Conservation (phyloP, 345 rosid genomes). For the Pugionium dolabratum region DNA sequence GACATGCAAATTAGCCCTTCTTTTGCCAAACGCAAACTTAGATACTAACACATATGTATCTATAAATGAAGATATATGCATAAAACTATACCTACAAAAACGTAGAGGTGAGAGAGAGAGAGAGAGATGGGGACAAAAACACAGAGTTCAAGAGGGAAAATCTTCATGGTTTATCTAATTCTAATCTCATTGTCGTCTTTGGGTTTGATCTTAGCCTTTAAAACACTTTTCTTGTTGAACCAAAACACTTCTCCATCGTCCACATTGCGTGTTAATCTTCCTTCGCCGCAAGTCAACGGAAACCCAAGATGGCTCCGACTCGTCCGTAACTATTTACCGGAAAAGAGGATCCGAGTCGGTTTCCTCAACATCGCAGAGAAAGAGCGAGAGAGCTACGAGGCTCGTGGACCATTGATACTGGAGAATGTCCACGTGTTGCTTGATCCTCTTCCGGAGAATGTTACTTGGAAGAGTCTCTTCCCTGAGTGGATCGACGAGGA, state of each 20-base stretch:
- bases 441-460: constrained; percentile 36
- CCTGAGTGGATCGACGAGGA: constrained; percentile 78
- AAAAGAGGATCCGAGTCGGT: constrained; percentile 52
- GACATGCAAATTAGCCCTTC: constrained; percentile 42
- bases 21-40: background rate
- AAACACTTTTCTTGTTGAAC: background rate
- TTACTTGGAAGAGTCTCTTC: constrained; percentile 62
- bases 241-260: constrained; percentile 28
- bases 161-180: constrained; percentile 47
- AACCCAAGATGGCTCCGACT: constrained; percentile 50
- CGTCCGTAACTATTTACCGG: constrained; percentile 37
- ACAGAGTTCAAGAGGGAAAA: constrained; percentile 38
- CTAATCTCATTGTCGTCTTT: constrained; percentile 46
- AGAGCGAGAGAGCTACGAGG: constrained; percentile 18
- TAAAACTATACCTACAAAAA: background rate
- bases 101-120: background rate
- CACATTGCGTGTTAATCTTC: background rate
- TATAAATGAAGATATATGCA: constrained; percentile 17
- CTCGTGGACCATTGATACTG: constrained; percentile 15
- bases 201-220: constrained; percentile 41
- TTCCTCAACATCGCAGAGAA: constrained; percentile 48
- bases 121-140: constrained; percentile 46
- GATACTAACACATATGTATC: constrained; percentile 10
- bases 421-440: constrained; percentile 48
- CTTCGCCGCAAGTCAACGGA: constrained; percentile 5